Evolutionary conservation across 768 basidiomycete species (phyloP), one percentile per base, ranked within the genome.

Genomic region (Mycena haematopus): DNA sequence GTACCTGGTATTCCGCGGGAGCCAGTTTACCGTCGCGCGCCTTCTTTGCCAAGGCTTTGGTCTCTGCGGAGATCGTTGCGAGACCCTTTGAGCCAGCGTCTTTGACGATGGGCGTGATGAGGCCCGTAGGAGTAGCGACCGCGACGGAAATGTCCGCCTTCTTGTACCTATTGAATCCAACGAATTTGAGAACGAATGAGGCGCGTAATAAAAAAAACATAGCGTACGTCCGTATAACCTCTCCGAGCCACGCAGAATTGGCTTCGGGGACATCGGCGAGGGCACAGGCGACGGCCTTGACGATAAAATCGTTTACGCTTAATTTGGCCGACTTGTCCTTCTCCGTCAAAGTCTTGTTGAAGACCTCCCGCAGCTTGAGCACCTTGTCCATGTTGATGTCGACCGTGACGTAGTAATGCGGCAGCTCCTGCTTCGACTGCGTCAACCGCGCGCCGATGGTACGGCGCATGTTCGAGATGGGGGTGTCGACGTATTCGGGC

Each of bases 321-420:
- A 99, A 85, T 81, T 99, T 99, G 33, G 91, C 88, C 46, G 83
- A 78, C 80, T 96, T 96, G 75, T 95, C 93, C 78, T 92, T 91
- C 71, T 93, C 92, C 25, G 84, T 83, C 40, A 94, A 77, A 19
- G 91, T 83, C 77, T 89, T 89, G 85, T 99, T 99, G 82, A 99
- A 99, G 65, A 98, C 90, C 77, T 96, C 89, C 52, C 97, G 85
- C 65, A 99, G 84, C 79, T 97, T 99, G 73, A 92, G 75, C 21
- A 95, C 89, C 82, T 93, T 92, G 82, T 94, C 96, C 95, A 99
- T 97, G 80, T 91, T 90, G 75, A 99, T 84, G 71, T 98, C 93
- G 45, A 93, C 86, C 4, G 97, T 98, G 69, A 98, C 77, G 77
- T 99, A 99, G 80, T 96, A 99, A 75, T 99, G 96, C 6, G 97